Evolutionary conservation across 495 filamentous ascomycete species (phyloP), one percentile per base, ranked within the genome.

Genomic region (Penicillium pancosmium): DNA sequence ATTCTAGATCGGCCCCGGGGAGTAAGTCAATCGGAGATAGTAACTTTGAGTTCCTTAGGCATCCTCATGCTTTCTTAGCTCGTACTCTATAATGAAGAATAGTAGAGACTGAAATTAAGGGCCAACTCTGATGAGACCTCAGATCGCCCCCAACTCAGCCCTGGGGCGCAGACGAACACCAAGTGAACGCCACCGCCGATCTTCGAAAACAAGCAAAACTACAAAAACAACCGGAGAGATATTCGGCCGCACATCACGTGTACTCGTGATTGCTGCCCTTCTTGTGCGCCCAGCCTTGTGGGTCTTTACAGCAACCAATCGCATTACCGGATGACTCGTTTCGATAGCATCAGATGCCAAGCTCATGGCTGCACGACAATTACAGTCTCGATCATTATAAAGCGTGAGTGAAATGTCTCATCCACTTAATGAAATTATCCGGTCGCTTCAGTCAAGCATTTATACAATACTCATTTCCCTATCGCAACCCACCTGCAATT

Each of bases 231-330:
- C 11, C 50, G 50, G 50, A 19, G 27, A 25, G 50, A 52, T 38
- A 27, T 52, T 52, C n/a, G 27, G n/a, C 50, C 50, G 50, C 12
- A 16, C 9, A 35, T 52, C 50, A 52, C 50, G 34, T 52, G 50
- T 25, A 4, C 50, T 52, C 50, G 50, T 27, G 25, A 35, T 9
- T 38, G 27, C 15, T 52, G 50, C 50, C 50, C 18, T 48, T 48
- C 46, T 48, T 27, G 46, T 15, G 6, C 19, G 46, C 46, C 46
- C 46, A 48, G 46, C 4, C 46, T 27, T 25, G 18, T 48, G 46
- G 19, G 46, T 4, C 19, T 48, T 48, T 27, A 3, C 1, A 27
- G 1, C 9, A 19, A 18, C 46, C 46, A 48, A 48, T 48, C 18
- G 23, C 11, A 27, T 27, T 13, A 6, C 19, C 8, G 9, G 7